Conservation (phyloP, 2,329 filamentous ascomycete species). For the Ophiostoma himal-ulmi region DNA sequence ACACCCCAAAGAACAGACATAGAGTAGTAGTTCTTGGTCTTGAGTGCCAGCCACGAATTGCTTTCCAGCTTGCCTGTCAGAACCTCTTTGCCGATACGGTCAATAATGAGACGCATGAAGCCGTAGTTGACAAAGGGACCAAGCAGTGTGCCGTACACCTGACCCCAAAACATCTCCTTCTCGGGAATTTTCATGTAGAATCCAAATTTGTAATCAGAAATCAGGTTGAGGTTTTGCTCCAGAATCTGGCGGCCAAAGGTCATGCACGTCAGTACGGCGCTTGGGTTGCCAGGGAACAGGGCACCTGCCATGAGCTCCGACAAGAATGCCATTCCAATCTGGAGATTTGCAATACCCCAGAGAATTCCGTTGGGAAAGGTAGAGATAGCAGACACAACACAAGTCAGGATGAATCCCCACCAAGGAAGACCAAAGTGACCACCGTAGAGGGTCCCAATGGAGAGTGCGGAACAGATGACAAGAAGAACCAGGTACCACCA, state of each 20-base stretch:
- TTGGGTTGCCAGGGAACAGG: slow-evolving; percentile 37
- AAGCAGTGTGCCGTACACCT: slow-evolving; percentile 34
- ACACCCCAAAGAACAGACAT: slow-evolving; percentile 35
- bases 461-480: slow-evolving; percentile 33
- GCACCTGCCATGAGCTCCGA: slow-evolving; percentile 47
- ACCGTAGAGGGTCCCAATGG: slow-evolving; percentile 37
- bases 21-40: slow-evolving; percentile 32
- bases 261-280: slow-evolving; percentile 31
- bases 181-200: slow-evolving; percentile 38
- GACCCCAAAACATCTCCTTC: slow-evolving; percentile 34
- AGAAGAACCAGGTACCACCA: slow-evolving; percentile 31
- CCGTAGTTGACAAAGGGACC: slow-evolving; percentile 33
- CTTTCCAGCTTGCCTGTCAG: slow-evolving; percentile 28
- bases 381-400: slow-evolving; percentile 34
- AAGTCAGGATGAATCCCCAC: slow-evolving; percentile 41
- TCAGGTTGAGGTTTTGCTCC: slow-evolving; percentile 33
- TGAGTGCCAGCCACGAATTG: slow-evolving; percentile 31
- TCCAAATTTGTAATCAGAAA: slow-evolving; percentile 35
- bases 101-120: slow-evolving; percentile 31
- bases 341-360: slow-evolving; percentile 32
- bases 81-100: slow-evolving; percentile 27
- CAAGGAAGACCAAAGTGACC: slow-evolving; percentile 32
- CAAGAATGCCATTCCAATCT: slow-evolving; percentile 37
- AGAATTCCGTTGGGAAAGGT: slow-evolving; percentile 38
- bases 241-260: slow-evolving; percentile 34